These are phyloP conservation scores for Neospermospora avenae DNA, from an alignment of 2,329 filamentous ascomycete species.

Conservation along the genomic window DNA sequence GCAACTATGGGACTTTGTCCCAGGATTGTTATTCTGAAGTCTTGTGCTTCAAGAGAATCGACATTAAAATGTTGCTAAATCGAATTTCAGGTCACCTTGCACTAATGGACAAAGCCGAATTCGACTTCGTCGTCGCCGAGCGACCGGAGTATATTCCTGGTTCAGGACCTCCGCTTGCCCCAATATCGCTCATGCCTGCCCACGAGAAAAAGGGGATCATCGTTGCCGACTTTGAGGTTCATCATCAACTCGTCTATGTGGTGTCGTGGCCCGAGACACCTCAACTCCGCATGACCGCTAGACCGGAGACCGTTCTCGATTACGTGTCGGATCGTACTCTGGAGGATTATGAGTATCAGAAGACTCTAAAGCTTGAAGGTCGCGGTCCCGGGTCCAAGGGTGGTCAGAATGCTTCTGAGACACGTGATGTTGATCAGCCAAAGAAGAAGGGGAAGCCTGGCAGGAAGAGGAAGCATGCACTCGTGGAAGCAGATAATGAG, in stretches of 20 bases:
- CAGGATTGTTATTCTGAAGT: background rate
- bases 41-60: background rate
- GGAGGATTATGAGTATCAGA: slow-evolving; percentile 54
- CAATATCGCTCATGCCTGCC: slow-evolving; percentile 46
- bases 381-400: slow-evolving; percentile 7
- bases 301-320: slow-evolving; percentile 47
- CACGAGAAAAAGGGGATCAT: slow-evolving; percentile 52
- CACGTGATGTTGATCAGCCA: background rate
- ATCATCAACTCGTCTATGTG: slow-evolving; percentile 33
- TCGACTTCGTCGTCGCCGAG: slow-evolving; percentile 32
- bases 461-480: slow-evolving; percentile 6
- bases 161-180: slow-evolving; percentile 46
- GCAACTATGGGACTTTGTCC: background rate
- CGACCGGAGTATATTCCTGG: slow-evolving; percentile 42
- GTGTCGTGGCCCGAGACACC: slow-evolving; percentile 26
- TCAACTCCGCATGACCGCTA: slow-evolving; percentile 51
- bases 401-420: background rate
- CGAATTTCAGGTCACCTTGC: background rate
- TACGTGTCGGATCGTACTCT: slow-evolving; percentile 55
- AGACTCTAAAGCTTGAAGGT: slow-evolving; percentile 11
- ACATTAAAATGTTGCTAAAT: slow-evolving; percentile 1
- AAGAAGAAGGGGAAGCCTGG: slow-evolving; percentile 9
- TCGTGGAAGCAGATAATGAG: background rate
- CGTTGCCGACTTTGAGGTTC: slow-evolving; percentile 48
- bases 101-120: slow-evolving; percentile 6